phyloP scores from a whole-genome alignment of 2,329 filamentous ascomycete genomes.

The Biscogniauxia mediterranea region DNA sequence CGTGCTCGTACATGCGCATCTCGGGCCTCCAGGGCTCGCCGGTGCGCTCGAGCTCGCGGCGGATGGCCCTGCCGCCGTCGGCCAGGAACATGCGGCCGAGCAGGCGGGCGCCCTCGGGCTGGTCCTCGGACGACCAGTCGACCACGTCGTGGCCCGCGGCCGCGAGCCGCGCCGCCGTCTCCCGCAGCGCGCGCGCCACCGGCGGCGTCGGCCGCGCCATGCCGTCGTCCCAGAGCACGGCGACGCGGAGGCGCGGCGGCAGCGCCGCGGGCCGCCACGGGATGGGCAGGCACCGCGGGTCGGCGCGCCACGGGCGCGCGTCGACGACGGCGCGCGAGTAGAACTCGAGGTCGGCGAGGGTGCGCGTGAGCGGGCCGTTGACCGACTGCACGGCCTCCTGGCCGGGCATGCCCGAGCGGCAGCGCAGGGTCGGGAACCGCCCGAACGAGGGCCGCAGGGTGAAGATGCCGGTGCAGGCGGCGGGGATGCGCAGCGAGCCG shows the following conservation, averaged over 20 bases:
- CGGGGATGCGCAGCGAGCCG: slow-evolving; percentile 34
- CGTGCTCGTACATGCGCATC: slow-evolving; percentile 26
- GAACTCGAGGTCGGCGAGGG: slow-evolving; percentile 52
- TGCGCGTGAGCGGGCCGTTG: slow-evolving; percentile 60
- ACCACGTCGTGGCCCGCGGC: slow-evolving; percentile 50
- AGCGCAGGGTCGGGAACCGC: slow-evolving; percentile 55
- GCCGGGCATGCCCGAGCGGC: slow-evolving; percentile 58
- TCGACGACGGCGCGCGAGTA: slow-evolving; percentile 53
- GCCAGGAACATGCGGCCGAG: slow-evolving; percentile 47
- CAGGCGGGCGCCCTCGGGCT: slow-evolving; percentile 37
- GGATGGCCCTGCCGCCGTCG: slow-evolving; percentile 44
- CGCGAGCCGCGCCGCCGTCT: slow-evolving; percentile 43
- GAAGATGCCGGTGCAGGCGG: slow-evolving; percentile 32
- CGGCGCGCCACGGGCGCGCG: slow-evolving; percentile 53
- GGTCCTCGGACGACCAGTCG: slow-evolving; percentile 49
- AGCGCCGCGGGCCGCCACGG: slow-evolving; percentile 47
- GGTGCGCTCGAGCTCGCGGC: slow-evolving; percentile 37
- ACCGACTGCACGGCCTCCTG: slow-evolving; percentile 64
- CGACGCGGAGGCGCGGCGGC: slow-evolving; percentile 50
- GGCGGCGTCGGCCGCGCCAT: slow-evolving; percentile 66
- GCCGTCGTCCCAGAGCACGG: slow-evolving; percentile 63
- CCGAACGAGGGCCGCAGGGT: slow-evolving; percentile 45
- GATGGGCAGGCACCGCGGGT: slow-evolving; percentile 58
- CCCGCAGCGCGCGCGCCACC: slow-evolving; percentile 53
- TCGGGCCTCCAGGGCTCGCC: slow-evolving; percentile 39